Evolutionary conservation across 1,139 yeast species (phyloP).

Genomic region (Diutina ranongensis): DNA sequence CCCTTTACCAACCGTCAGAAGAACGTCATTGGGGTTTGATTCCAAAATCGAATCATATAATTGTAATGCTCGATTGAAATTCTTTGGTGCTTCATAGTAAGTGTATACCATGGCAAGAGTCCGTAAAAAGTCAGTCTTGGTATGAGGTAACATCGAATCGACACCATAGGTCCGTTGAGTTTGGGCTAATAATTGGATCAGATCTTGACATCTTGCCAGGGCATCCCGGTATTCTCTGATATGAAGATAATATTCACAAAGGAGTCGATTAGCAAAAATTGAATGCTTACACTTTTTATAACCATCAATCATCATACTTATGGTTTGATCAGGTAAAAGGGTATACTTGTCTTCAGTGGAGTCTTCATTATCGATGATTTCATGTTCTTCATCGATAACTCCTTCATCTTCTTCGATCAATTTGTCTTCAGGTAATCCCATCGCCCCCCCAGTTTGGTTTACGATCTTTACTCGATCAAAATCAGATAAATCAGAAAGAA

Average conservation of each 20-base stretch:
- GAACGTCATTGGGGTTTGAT: conserved; percentile 36
- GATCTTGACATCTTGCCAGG: conserved; percentile 47
- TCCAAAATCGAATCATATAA: conserved; percentile 54
- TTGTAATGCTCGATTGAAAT: conserved; percentile 62
- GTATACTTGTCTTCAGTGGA: background rate
- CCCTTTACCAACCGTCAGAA: conserved; percentile 76
- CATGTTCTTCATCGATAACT: conserved; percentile 1
- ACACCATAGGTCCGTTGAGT: conserved; percentile 36
- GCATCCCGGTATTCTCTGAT: conserved; percentile 56
- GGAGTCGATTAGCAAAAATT: conserved; percentile 52
- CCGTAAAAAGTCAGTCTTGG: conserved; percentile 52
- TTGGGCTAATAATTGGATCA: conserved; percentile 44
- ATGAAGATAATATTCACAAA: conserved; percentile 49
- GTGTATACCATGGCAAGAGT: conserved; percentile 70
- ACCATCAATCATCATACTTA: conserved; percentile 45
- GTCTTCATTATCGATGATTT: background rate
- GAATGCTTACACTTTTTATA: conserved; percentile 35
- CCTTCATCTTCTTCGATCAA: background rate
- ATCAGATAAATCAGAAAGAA: conserved; percentile 60
- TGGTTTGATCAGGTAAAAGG: conserved; percentile 40
- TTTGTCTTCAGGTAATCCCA: background rate
- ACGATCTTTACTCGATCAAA: conserved; percentile 22
- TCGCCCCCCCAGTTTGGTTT: background rate
- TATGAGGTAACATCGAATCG: conserved; percentile 25
- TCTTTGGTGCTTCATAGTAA: conserved; percentile 82